Evolutionary conservation across 2,329 filamentous ascomycete species (phyloP).

Genomic region (Fusarium verticillioides): DNA sequence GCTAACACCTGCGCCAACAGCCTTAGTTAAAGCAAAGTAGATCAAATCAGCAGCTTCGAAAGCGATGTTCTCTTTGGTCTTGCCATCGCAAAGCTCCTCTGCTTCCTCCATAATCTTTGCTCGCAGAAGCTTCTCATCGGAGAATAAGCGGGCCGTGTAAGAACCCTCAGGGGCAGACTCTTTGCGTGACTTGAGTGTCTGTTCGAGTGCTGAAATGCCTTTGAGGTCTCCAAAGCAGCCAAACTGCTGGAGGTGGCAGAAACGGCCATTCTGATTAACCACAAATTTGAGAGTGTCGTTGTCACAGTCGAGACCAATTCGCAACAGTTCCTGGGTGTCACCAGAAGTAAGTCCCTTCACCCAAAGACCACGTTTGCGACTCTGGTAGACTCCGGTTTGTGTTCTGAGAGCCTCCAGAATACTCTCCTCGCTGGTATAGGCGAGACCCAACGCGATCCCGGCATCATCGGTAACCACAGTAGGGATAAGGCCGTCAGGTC

Average conservation of each 20-base stretch:
- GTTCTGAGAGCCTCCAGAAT: conserved; percentile 87
- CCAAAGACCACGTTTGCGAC: conserved; percentile 94
- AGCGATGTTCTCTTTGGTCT: conserved; percentile 83
- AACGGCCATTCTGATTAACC: conserved; percentile 88
- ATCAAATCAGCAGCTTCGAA: conserved; percentile 96
- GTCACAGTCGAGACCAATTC: conserved; percentile 90
- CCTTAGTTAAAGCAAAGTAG: conserved; percentile 95
- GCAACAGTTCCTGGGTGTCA: conserved; percentile 89
- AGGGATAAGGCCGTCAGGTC: conserved; percentile 83
- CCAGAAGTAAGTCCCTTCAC: conserved; percentile 96
- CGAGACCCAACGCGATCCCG: conserved; percentile 84
- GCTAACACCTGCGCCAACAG: conserved; percentile 83
- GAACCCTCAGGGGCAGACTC: conserved; percentile 86
- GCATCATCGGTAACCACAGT: conserved; percentile 93
- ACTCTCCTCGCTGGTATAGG: conserved; percentile 94
- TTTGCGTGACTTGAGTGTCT: conserved; percentile 86
- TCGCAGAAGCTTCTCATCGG: conserved; percentile 85
- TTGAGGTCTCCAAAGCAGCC: conserved; percentile 90
- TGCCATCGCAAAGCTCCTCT: conserved; percentile 90
- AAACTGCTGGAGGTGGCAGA: conserved; percentile 93
- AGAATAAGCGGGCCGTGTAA: conserved; percentile 93
- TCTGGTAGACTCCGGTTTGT: conserved; percentile 88
- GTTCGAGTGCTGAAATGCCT: conserved; percentile 85
- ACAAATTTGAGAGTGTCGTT: conserved; percentile 91
- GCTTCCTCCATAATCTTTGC: conserved; percentile 99